Evolutionary conservation across 129 eudicot genomes (phyloP).

Genomic region (Mikania micrantha): DNA sequence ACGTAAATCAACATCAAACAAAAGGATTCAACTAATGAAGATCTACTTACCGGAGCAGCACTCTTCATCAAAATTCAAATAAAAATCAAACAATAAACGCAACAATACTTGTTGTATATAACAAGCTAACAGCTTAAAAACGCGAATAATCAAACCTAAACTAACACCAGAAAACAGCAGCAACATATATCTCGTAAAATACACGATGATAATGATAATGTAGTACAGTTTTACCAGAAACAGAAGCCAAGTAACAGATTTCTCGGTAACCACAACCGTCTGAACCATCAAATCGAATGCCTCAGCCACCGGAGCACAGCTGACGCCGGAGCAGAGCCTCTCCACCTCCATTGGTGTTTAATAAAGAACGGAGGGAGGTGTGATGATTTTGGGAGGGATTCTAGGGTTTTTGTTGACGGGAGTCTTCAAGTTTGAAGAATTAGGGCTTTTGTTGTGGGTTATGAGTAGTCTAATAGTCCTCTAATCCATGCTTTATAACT

Average conservation of each 20-base stretch:
- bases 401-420: slow-evolving; percentile 14
- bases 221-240: slow-evolving; percentile 26
- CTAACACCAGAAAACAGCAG: neutral
- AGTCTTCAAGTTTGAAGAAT: too few relatives aligned
- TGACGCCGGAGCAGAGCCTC: neutral
- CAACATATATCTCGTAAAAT: neutral
- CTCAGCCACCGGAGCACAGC: slow-evolving; percentile 4
- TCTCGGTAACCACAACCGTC: slow-evolving; percentile 27
- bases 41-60: neutral
- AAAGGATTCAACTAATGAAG: neutral
- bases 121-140: neutral
- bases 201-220: neutral
- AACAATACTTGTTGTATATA: neutral
- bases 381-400: neutral
- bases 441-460: too few relatives aligned
- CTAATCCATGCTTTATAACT: too few relatives aligned
- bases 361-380: neutral
- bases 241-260: slow-evolving; percentile 32
- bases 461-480: too few relatives aligned
- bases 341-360: slow-evolving; percentile 19
- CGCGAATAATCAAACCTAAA: neutral
- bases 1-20: neutral
- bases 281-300: slow-evolving; percentile 19
- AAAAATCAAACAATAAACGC: slow-evolving; percentile 1
- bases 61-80: neutral